A percentile compares a stretch with the other conserved stretches of the same genome.
phyloP scores from a whole-genome alignment of 2,329 filamentous ascomycete genomes.

The Neopestalotiopsis sp. region DNA sequence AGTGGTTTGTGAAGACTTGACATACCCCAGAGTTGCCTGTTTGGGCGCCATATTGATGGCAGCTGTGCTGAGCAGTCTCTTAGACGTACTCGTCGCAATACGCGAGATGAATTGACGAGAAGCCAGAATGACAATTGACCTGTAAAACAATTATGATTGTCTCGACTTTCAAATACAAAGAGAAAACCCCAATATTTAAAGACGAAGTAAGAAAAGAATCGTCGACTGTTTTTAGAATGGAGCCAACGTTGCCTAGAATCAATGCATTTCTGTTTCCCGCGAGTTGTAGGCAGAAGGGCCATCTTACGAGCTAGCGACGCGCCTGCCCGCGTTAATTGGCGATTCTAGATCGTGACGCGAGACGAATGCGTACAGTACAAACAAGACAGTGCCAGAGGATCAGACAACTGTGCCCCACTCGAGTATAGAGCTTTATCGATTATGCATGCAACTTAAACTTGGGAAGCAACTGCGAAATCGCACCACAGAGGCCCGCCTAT shows the following conservation, averaged over 20 bases:
- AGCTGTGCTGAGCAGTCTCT: constrained; percentile 26
- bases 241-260: constrained; percentile 8
- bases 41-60: constrained; percentile 37
- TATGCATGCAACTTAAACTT: constrained; percentile 4
- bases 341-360: constrained; percentile 11
- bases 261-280: background rate
- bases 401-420: background rate
- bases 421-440: constrained; percentile 14
- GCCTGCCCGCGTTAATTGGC: constrained; percentile 16
- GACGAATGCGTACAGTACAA: constrained; percentile 8
- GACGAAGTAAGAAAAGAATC: background rate
- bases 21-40: constrained; percentile 42
- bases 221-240: background rate
- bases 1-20: constrained; percentile 40
- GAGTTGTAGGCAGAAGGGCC: constrained; percentile 15
- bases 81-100: constrained; percentile 32
- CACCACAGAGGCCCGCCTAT: constrained; percentile 4
- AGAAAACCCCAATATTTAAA: background rate
- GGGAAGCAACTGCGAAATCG: constrained; percentile 6
- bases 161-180: background rate
- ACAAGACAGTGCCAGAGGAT: background rate
- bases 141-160: background rate
- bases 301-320: constrained; percentile 11
- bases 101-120: constrained; percentile 28
- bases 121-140: constrained; percentile 30